phyloP scores from a whole-genome alignment of 2,329 filamentous ascomycete species.

The Aphanocladium album region DNA sequence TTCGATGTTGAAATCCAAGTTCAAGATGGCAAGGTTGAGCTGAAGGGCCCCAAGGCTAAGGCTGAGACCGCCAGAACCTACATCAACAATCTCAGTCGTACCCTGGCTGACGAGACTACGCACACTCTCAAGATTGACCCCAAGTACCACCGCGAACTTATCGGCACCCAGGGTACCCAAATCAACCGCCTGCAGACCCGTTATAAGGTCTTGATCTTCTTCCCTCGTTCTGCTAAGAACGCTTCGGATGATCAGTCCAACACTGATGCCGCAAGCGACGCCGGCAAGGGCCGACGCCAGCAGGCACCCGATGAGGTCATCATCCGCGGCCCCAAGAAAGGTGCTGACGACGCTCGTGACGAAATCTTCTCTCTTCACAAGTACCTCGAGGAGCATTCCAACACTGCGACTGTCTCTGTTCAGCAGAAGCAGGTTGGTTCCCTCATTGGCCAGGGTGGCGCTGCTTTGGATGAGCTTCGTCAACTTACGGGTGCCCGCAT shows the following conservation, averaged over 20 bases:
- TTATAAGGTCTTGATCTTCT: conserved; percentile 93
- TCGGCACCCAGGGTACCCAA: conserved; percentile 79
- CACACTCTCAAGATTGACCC: conserved; percentile 85
- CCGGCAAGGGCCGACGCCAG: conserved; percentile 59
- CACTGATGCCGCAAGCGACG: conserved; percentile 64
- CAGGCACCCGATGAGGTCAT: conserved; percentile 86
- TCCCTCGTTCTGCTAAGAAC: conserved; percentile 64
- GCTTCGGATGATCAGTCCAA: conserved; percentile 65
- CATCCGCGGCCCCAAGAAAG: conserved; percentile 85
- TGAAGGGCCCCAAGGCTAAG: conserved; percentile 94
- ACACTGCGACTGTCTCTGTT: conserved; percentile 73
- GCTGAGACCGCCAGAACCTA: conserved; percentile 80
- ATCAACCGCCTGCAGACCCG: conserved; percentile 89
- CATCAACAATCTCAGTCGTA: conserved; percentile 72
- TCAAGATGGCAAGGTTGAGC: conserved; percentile 87
- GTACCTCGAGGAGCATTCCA: conserved; percentile 83
- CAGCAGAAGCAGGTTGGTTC: conserved; percentile 91
- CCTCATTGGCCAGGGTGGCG: conserved; percentile 84
- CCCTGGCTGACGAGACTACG: conserved; percentile 85
- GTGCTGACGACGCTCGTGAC: conserved; percentile 85
- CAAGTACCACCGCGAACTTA: conserved; percentile 90
- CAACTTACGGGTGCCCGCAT: conserved; percentile 82
- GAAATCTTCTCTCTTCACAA: conserved; percentile 86
- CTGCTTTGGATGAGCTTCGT: conserved; percentile 85
- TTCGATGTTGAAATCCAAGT: conserved; percentile 78